Evolutionary conservation across 345 rosid species (phyloP).

Genomic region (Eucalyptus viminalis): DNA sequence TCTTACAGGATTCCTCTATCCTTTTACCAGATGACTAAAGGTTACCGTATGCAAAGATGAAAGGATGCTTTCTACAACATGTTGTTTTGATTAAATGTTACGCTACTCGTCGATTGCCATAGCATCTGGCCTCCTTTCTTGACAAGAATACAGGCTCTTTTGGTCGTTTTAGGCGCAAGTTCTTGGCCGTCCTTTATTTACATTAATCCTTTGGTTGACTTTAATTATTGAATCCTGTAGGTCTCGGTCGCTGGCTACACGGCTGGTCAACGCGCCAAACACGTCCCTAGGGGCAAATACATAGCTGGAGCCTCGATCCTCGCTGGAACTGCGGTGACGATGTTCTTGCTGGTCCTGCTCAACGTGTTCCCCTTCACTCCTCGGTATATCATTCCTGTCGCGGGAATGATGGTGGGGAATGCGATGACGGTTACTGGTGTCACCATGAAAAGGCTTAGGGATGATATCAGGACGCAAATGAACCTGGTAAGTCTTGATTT

Average conservation of each 20-base stretch:
- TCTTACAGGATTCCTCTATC: not conserved
- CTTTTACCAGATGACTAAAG: not conserved
- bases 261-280: conserved; percentile 76
- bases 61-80: not conserved
- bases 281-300: conserved; percentile 64
- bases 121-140: not conserved
- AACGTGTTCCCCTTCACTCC: conserved; percentile 92
- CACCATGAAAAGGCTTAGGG: conserved; percentile 82
- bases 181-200: not conserved
- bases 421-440: conserved; percentile 94
- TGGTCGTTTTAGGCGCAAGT: not conserved
- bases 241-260: conserved; percentile 83
- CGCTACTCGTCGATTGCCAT: not conserved
- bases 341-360: conserved; percentile 54
- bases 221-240: not conserved
- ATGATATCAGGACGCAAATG: conserved; percentile 67
- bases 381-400: conserved; percentile 70
- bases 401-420: conserved; percentile 97
- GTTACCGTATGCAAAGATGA: not conserved
- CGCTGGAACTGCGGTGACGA: conserved; percentile 53
- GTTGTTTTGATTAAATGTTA: not conserved
- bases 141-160: not conserved
- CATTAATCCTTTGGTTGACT: not conserved
- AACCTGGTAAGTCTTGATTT: conserved; percentile 28
- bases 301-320: conserved; percentile 70